phyloP scores from a whole-genome alignment of 2,329 filamentous ascomycete genomes.

The Calonectria multiphialidica region DNA sequence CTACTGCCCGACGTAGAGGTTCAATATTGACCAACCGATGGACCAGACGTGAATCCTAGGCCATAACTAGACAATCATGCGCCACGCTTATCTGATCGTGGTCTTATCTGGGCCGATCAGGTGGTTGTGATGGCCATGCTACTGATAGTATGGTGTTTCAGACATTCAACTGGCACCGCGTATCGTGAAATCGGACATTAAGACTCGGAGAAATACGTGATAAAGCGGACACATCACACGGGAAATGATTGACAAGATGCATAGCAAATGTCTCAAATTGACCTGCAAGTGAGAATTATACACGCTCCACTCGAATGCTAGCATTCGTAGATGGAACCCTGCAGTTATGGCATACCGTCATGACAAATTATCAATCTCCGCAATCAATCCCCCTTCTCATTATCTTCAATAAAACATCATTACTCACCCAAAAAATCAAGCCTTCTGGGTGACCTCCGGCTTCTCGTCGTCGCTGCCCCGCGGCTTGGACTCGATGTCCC shows the following conservation, averaged over 20 bases:
- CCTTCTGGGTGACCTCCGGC: constrained; percentile 18
- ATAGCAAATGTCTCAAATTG: neutral
- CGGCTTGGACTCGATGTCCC: constrained; percentile 34
- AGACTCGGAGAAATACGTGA: neutral
- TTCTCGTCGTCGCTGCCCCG: constrained; percentile 22
- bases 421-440: neutral
- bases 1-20: no score
- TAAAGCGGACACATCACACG: neutral
- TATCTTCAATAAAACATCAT: neutral
- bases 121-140: no score
- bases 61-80: neutral
- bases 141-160: neutral
- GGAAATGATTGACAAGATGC: neutral
- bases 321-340: neutral
- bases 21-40: neutral
- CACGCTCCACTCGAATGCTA: neutral
- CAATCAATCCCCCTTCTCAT: neutral
- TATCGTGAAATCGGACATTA: neutral
- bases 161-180: neutral
- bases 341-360: neutral
- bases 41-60: neutral
- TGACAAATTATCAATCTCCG: neutral
- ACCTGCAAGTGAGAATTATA: constrained; percentile 3
- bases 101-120: no score
- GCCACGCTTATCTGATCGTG: no score